Conservation (phyloP, 2,329 filamentous ascomycete genomes). For the Zymoseptoria pseudotritici region DNA sequence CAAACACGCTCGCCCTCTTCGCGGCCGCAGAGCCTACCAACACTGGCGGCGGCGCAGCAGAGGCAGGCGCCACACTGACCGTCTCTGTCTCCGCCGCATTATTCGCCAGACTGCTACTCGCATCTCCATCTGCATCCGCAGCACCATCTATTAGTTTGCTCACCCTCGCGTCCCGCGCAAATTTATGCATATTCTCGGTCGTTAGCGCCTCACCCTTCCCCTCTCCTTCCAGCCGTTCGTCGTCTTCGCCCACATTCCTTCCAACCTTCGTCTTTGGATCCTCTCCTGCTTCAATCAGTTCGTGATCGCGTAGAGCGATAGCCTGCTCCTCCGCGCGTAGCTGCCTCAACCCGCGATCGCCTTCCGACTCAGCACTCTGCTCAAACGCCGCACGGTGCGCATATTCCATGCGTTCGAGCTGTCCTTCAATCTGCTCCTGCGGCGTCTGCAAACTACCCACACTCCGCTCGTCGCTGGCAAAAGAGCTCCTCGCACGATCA, state of each 20-base stretch:
- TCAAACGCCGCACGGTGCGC: constrained; percentile 34
- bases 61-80: not conserved
- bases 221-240: constrained; percentile 5
- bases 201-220: constrained; percentile 13
- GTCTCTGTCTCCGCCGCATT: constrained; percentile 10
- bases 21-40: not conserved
- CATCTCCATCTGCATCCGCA: constrained; percentile 5
- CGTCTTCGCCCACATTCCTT: constrained; percentile 15
- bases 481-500: constrained; percentile 15
- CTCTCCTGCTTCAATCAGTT: constrained; percentile 44
- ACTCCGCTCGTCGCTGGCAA: constrained; percentile 8
- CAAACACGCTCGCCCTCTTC: not conserved
- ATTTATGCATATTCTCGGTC: constrained; percentile 28
- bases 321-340: constrained; percentile 50
- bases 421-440: constrained; percentile 27
- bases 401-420: constrained; percentile 30
- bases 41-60: not conserved
- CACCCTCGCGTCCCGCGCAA: constrained; percentile 13
- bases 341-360: constrained; percentile 40
- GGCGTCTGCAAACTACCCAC: constrained; percentile 20
- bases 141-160: constrained; percentile 3
- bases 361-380: constrained; percentile 36
- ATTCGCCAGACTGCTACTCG: constrained; percentile 11
- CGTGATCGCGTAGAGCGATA: constrained; percentile 47
- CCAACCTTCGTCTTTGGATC: constrained; percentile 24